Evolutionary conservation across 2,329 filamentous ascomycete species (phyloP), one percentile per base, ranked within the genome.

Genomic region (Penicillium sp.): DNA sequence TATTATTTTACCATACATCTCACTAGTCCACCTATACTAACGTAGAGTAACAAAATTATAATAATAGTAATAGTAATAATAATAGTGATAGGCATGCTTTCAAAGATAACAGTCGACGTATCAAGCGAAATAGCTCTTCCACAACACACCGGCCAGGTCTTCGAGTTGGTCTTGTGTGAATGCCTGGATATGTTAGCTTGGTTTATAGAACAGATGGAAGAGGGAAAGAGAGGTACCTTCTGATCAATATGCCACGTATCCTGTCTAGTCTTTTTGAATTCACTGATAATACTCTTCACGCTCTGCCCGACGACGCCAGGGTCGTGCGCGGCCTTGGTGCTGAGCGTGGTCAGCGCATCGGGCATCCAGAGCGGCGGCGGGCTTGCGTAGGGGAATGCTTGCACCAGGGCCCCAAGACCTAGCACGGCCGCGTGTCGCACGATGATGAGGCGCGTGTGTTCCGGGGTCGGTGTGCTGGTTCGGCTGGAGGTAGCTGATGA

Each of bases 231-330:
- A 26, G 84, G 74, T 77, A 96, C 94, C 88, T 96, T 97, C 65
- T 96, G 90, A 77, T 99, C 94, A 59, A 96, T 93, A 66, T 88
- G 88, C 94, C 94, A 99, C 64, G 93, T 99, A 79, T 99, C 94
- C 74, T 99, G 94, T 71, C 94, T 86, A 47, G 94, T 99, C 83
- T 99, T 99, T 79, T 99, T 99, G 81, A 99, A 99, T 68, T 99
- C 95, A 60, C 91, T 91, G 62, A 99, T 78, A 35, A 97, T 92
- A 18, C 83, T 83, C 81, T 99, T 99, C 11, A 96, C 95, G 59
- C 93, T 94, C 75, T 96, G 96, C 2, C 94, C 94, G 55, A 99
- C 92, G 58, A 95, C 87, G 0, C 94, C 94, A 0, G 91, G 86
- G 67, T 99, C 94, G 47, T 85, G 90, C 1, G 93, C 91, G 9